These are phyloP conservation scores for Cutaneotrichosporon cutaneum DNA, from an alignment of 1,284 basidiomycete species.

Conservation along the genomic window DNA sequence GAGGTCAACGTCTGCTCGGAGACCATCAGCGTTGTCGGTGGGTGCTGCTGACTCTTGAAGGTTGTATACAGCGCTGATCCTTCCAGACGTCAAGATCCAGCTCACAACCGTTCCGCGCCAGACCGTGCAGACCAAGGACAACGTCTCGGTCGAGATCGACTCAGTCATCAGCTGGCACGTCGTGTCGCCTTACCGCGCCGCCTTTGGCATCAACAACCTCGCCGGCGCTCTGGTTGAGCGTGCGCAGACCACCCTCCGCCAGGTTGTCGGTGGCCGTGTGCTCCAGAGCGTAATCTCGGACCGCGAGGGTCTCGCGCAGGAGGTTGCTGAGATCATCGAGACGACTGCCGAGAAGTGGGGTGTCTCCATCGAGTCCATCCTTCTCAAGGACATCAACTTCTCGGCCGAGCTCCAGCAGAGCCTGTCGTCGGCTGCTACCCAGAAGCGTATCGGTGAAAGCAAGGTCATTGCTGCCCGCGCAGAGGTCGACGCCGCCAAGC, in stretches of 20 bases:
- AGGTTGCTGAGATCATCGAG: conserved; percentile 81
- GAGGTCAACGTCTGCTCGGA: conserved; percentile 93
- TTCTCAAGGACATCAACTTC: conserved; percentile 76
- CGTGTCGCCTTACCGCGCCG: conserved; percentile 76
- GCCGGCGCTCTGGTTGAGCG: conserved; percentile 84
- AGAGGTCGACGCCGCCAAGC: conserved; percentile 88
- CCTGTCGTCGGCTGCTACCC: conserved; percentile 84
- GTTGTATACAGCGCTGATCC: neutral
- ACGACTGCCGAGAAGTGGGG: conserved; percentile 78
- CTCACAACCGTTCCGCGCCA: conserved; percentile 82
- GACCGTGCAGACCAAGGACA: conserved; percentile 69
- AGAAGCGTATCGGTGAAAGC: conserved; percentile 87
- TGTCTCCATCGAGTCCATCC: conserved; percentile 88
- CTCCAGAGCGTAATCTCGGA: conserved; percentile 63
- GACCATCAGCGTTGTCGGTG: conserved; percentile 63
- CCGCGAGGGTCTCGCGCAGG: conserved; percentile 91
- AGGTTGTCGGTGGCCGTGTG: conserved; percentile 85
- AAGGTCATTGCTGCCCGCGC: conserved; percentile 93
- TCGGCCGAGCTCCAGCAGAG: conserved; percentile 85
- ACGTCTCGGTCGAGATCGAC: conserved; percentile 58
- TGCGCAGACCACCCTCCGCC: conserved; percentile 90
- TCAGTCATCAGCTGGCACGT: conserved; percentile 85
- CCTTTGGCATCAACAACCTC: conserved; percentile 87
- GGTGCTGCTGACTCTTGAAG: conserved; percentile 16
- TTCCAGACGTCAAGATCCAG: conserved; percentile 83